Evolutionary conservation across 495 filamentous ascomycete species (phyloP), one percentile per base, ranked within the genome.

Genomic region (Echria macrotheca): DNA sequence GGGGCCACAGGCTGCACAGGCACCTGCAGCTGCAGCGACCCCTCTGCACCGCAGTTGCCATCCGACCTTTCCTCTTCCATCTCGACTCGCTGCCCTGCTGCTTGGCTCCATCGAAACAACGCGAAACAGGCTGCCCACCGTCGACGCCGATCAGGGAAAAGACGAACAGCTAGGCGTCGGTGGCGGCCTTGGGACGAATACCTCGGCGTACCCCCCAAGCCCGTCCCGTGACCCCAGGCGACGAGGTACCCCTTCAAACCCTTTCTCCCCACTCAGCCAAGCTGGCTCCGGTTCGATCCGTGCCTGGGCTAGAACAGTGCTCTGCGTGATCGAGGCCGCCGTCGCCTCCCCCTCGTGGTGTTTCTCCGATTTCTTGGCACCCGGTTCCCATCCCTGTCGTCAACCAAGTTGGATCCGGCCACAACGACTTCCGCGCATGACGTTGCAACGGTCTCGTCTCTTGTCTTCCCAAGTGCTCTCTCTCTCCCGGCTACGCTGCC

Each of bases 141-240:
- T 61, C 40, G 63, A 43, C 50, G 70, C 50, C 58, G 67, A 71
- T 73, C 69, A 71, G 62, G 66, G 59, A 60, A 57, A 49, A 50
- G 39, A 52, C 45, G 39, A 28, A 40, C 55, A 54, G 59, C n/a
- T 61, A 54, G 53, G 49, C 21, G 33, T 11, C 22, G 9, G 18
- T 5, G 44, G 47, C 47, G 23, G 15, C 46, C 22, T 42, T 31
- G 17, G 18, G 31, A 51, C 48, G 51, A 47, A 45, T 56, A 45
- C 52, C 47, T 49, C 33, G 5, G 1, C 23, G n/a, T n/a, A n/a
- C 32, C 29, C 36, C 31, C 18, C 44, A 43, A 5, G 24, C 7
- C 8, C 5, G 35, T 7, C 35, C 46, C 35, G 18, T 10, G 35
- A 39, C 12, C 18, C 35, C 23, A 40, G 43, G 31, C 31, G 31